Evolutionary conservation across 148 eudicot species (phyloP), one percentile per base, ranked within the genome.

Genomic region (Vaccinium vitisidaea): DNA sequence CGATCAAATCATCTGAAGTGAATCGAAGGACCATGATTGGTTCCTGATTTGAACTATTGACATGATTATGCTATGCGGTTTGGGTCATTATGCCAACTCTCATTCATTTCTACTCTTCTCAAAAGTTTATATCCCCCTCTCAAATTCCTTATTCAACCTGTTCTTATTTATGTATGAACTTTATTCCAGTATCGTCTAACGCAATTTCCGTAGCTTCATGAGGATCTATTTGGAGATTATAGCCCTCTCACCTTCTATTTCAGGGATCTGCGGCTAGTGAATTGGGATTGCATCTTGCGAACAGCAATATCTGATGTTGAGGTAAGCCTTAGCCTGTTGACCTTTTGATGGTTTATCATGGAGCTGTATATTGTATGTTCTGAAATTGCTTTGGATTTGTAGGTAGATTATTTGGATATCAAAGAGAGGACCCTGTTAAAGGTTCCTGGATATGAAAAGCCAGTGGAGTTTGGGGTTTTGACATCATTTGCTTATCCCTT

Each of bases 221-320:
- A 69, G 21, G 6, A 58, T 23, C 55, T 67, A 15, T 63, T 58
- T 83, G 25, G 48, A 78, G 58, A 65, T 65, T 50, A 48, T 39
- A 21, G 12, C 10, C 36, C 23, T 65, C 52, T 87, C 43, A 49
- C 69, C 18, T 86, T 83, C 83, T 82, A 23, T 61, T 79, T 89
- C 82, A 97, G 99, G 90, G 98, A 90, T 87, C 83, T 90, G 36
- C 91, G 98, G 52, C 85, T 97, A 63, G 99, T 97, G 89, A 95
- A 94, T 85, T 97, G 98, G 99, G 99, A 94, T 84, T 97, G 99
- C 88, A 92, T 92, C 79, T 82, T 97, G 86, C 91, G 95, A 86
- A 97, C 98, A 23, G 98, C 99, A 75, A 95, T 95, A 87, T 97
- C 98, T 81, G 98, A 94, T 88, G 94, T 97, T 86, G 99, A 97